Evolutionary conservation across 2,329 filamentous ascomycete species (phyloP).

Genomic region (Diaporthe helianthi): DNA sequence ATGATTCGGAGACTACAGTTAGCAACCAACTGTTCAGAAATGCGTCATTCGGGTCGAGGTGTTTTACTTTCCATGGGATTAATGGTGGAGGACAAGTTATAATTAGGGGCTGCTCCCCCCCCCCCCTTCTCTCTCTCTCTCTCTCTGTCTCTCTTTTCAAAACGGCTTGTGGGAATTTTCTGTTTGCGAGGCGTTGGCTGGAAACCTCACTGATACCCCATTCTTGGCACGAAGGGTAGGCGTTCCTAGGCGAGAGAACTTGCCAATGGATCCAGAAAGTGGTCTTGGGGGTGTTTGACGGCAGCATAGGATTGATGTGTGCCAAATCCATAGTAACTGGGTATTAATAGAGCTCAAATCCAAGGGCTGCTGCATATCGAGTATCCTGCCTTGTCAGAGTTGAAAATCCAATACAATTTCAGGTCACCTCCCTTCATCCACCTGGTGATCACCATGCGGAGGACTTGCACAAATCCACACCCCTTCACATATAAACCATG

Average conservation of each 20-base stretch:
- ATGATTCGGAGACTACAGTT: background rate
- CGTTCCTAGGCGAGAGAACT: background rate
- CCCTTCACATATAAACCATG: background rate
- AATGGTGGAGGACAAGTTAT: background rate
- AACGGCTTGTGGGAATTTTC: background rate
- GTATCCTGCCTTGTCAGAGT: background rate
- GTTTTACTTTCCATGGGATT: no score
- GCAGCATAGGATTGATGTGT: background rate
- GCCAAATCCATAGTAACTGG: background rate
- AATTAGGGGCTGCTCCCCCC: background rate
- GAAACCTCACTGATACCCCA: constrained; percentile 15
- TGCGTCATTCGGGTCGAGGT: no score
- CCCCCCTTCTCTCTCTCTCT: no score
- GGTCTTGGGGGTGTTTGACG: background rate
- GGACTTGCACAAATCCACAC: background rate
- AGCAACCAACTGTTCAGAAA: no score
- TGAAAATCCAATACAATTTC: background rate
- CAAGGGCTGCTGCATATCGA: background rate
- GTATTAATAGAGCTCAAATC: background rate
- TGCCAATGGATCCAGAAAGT: background rate
- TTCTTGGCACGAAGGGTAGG: background rate
- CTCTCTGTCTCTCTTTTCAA: background rate
- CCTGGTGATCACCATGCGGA: background rate
- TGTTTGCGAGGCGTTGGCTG: constrained; percentile 19
- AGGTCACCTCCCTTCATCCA: background rate